phyloP scores from a whole-genome alignment of 2,329 filamentous ascomycete species.

The Sphaerulina vaccinii region DNA sequence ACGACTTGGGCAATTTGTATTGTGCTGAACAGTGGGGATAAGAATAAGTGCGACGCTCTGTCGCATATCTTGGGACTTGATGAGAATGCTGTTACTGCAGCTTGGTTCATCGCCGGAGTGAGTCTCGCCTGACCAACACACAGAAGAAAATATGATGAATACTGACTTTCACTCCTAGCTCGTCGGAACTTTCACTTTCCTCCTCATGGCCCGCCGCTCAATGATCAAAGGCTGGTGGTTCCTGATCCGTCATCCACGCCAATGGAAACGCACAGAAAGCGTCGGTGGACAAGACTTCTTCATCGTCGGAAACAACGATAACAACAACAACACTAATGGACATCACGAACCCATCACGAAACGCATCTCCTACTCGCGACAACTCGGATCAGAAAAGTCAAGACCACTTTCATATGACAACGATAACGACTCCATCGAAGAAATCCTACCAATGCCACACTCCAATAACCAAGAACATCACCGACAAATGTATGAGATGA shows the following conservation, averaged over 20 bases:
- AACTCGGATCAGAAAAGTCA: neutral
- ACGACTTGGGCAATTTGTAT: slow-evolving; percentile 67
- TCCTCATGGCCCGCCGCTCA: slow-evolving; percentile 71
- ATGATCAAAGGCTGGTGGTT: slow-evolving; percentile 77
- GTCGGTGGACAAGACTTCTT: slow-evolving; percentile 20
- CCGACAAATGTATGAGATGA: neutral
- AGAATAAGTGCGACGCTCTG: slow-evolving; percentile 59
- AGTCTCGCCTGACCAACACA: neutral
- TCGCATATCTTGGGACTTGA: slow-evolving; percentile 54
- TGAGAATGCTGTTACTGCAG: slow-evolving; percentile 67
- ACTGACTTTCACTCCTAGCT: slow-evolving; percentile 48
- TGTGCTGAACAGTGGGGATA: slow-evolving; percentile 55
- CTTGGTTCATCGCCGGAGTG: slow-evolving; percentile 66
- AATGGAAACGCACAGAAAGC: slow-evolving; percentile 8
- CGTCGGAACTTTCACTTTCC: slow-evolving; percentile 74
- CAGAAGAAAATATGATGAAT: neutral
- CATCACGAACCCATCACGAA: slow-evolving; percentile 3
- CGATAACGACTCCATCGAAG: neutral
- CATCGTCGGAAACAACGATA: slow-evolving; percentile 2
- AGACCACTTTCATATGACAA: neutral
- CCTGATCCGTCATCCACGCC: slow-evolving; percentile 40
- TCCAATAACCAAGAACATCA: neutral
- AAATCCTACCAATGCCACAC: neutral
- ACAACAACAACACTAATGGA: neutral
- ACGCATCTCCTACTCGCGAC: slow-evolving; percentile 7